phyloP scores from a whole-genome alignment of 2,329 filamentous ascomycete species.

The Sclerotiophoma versabilis region DNA sequence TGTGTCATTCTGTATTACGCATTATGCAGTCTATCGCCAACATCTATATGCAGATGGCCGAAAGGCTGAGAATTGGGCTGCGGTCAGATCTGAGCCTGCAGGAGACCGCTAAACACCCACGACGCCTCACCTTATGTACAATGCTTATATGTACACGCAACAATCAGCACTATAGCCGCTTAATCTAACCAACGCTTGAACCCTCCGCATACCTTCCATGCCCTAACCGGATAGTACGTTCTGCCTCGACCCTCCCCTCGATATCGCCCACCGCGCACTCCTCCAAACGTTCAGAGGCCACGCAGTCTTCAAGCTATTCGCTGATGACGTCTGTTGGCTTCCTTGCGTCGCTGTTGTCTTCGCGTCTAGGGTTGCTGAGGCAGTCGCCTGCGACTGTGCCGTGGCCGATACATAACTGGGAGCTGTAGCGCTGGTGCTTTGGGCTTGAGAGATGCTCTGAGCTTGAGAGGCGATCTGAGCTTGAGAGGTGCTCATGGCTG shows the following conservation, averaged over 20 bases:
- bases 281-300: neutral
- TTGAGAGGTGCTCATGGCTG: neutral
- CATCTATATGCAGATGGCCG: neutral
- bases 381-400: neutral
- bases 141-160: neutral
- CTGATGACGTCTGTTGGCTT: conserved; percentile 1
- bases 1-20: conserved; percentile 1
- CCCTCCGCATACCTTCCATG: neutral
- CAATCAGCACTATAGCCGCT: neutral
- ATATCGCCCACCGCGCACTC: neutral
- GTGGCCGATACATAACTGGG: neutral
- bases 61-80: neutral
- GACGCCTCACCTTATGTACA: neutral
- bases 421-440: neutral
- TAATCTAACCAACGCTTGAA: neutral
- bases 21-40: neutral
- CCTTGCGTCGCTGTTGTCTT: neutral
- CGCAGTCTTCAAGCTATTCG: neutral
- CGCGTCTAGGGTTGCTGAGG: neutral
- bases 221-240: neutral
- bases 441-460: neutral
- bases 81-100: neutral
- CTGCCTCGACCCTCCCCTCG: neutral
- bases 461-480: neutral
- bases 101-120: neutral